Percentiles rank a stretch among this genome's conserved stretches.
Conservation (phyloP, 768 basidiomycete genomes). For the Neoboletus subvelutipes region DNA sequence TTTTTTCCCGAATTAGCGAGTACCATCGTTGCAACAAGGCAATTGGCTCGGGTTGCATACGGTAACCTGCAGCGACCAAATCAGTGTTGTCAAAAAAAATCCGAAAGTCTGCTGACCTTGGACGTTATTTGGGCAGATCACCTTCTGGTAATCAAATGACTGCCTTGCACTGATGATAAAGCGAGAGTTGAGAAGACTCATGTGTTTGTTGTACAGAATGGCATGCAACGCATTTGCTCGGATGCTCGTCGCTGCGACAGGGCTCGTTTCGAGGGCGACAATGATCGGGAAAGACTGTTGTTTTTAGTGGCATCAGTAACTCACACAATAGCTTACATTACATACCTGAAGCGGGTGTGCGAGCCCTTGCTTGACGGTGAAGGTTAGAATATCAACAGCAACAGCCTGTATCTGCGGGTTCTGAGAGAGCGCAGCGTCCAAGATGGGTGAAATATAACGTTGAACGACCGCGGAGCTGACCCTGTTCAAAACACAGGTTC, state of each 20-base stretch:
- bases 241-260: constrained; percentile 54
- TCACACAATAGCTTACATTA: neutral
- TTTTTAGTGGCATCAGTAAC: neutral
- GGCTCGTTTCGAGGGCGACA: constrained; percentile 89
- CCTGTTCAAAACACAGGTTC: constrained; percentile 40
- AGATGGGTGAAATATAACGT: constrained; percentile 80
- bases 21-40: constrained; percentile 92
- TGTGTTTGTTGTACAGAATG: constrained; percentile 84
- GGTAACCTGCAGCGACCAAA: constrained; percentile 51
- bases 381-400: constrained; percentile 88
- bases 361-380: constrained; percentile 92
- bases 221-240: constrained; percentile 81
- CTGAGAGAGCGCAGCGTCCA: constrained; percentile 76
- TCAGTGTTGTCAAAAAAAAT: neutral
- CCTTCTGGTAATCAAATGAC: constrained; percentile 83
- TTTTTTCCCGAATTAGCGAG: constrained; percentile 85
- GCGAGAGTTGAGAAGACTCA: constrained; percentile 83
- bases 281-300: constrained; percentile 85
- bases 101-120: constrained; percentile 45
- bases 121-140: constrained; percentile 44
- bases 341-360: constrained; percentile 89
- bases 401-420: constrained; percentile 70
- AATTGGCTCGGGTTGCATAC: constrained; percentile 57
- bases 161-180: constrained; percentile 77
- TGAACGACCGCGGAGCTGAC: constrained; percentile 95